Evolutionary conservation across 371 early-diverging fungal genomes (phyloP).

Genomic region (Apophysomyces trapeziformis): DNA sequence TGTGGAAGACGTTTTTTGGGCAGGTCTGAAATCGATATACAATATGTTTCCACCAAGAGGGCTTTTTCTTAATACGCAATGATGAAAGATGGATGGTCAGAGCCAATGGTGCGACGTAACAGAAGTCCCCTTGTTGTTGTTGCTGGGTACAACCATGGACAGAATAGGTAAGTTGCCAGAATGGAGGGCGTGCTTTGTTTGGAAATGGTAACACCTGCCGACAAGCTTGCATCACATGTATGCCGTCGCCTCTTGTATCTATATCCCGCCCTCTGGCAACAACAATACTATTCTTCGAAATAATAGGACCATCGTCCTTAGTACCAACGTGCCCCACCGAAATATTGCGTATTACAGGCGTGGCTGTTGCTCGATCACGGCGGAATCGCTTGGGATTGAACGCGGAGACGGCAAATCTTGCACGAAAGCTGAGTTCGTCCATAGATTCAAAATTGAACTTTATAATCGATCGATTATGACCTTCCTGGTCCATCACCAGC

Average conservation of each 20-base stretch:
- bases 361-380: constrained; percentile 12
- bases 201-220: constrained; percentile 15
- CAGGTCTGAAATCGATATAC: not conserved
- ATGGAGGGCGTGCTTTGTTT: constrained; percentile 12
- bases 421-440: not conserved
- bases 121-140: constrained; percentile 10
- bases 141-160: constrained; percentile 11
- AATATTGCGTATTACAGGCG: constrained; percentile 17
- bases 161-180: constrained; percentile 21
- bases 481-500: constrained; percentile 26
- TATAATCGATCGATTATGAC: constrained; percentile 15
- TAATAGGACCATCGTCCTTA: not conserved
- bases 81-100: constrained; percentile 18
- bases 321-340: constrained; percentile 4
- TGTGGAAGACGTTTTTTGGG: constrained; percentile 11
- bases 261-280: not conserved
- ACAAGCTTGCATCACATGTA: constrained; percentile 7
- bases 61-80: constrained; percentile 3
- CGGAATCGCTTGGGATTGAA: constrained; percentile 19
- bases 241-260: not conserved
- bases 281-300: not conserved
- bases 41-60: not conserved
- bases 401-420: not conserved
- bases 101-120: constrained; percentile 15
- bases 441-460: constrained; percentile 15